phyloP scores from a whole-genome alignment of 441 rosid species.

The Syzygium syzygioides region DNA sequence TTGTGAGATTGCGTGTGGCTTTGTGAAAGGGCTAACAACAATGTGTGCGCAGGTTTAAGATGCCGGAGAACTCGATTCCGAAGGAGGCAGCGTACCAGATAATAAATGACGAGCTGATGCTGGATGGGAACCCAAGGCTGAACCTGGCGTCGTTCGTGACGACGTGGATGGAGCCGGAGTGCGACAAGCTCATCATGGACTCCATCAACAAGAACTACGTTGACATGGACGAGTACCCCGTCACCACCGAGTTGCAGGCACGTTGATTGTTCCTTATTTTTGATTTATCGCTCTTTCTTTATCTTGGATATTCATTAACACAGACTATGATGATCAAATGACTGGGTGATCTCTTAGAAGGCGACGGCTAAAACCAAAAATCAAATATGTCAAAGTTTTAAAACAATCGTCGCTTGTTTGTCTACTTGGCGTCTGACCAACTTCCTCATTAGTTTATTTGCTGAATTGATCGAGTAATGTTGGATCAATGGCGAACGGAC shows the following conservation, averaged over 20 bases:
- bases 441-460: neutral
- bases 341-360: neutral
- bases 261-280: neutral
- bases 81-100: conserved; percentile 21
- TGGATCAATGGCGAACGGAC: neutral
- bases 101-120: conserved; percentile 20
- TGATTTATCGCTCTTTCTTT: neutral
- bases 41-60: conserved; percentile 5
- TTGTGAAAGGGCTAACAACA: neutral
- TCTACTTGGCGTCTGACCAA: neutral
- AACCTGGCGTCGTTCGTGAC: conserved; percentile 21
- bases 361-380: neutral
- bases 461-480: neutral
- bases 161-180: conserved; percentile 23
- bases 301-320: neutral
- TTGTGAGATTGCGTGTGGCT: neutral
- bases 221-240: conserved; percentile 23
- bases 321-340: neutral
- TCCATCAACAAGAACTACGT: conserved; percentile 25
- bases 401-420: neutral
- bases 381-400: neutral
- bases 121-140: conserved; percentile 20
- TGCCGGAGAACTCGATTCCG: conserved; percentile 21
- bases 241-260: conserved; percentile 26
- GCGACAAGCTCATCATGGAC: conserved; percentile 21